Conservation (phyloP, 345 rosid genomes). For the Salix koriyanagi region DNA sequence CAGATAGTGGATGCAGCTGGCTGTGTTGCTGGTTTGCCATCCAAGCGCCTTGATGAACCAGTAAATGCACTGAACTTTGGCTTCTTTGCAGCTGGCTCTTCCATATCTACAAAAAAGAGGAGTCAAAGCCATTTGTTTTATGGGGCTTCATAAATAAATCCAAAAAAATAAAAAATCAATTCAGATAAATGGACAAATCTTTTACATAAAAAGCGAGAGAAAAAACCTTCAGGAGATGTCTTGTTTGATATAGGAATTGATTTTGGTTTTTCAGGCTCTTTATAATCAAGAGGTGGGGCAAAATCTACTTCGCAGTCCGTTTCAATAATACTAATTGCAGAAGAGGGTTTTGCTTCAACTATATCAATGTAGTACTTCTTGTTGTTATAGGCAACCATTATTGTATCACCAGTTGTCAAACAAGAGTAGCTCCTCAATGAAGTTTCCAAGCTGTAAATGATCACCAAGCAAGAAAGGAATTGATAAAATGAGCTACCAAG, state of each 20-base stretch:
- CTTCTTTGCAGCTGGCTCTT: conserved; percentile 40
- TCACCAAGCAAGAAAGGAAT: neutral
- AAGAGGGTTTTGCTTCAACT: conserved; percentile 57
- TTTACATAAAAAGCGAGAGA: neutral
- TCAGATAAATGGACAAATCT: neutral
- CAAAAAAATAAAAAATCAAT: neutral
- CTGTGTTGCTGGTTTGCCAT: conserved; percentile 40
- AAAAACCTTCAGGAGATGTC: conserved; percentile 41
- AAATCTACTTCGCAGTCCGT: conserved; percentile 76
- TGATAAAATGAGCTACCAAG: neutral
- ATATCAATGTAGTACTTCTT: conserved; percentile 56
- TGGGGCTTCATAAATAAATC: neutral
- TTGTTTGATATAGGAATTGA: conserved; percentile 23
- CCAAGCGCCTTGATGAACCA: conserved; percentile 54
- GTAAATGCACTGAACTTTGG: conserved; percentile 49
- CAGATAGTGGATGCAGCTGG: conserved; percentile 14
- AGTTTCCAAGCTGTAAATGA: conserved; percentile 59
- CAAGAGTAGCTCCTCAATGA: conserved; percentile 67
- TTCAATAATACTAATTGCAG: conserved; percentile 63
- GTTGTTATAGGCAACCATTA: conserved; percentile 66
- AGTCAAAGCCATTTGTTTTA: neutral
- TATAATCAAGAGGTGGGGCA: conserved; percentile 62
- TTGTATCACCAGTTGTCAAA: conserved; percentile 57
- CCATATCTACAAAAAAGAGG: conserved; percentile 27
- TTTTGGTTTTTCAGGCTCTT: conserved; percentile 48